Conservation (phyloP, 306 rosid species). For the Myrica gale region DNA sequence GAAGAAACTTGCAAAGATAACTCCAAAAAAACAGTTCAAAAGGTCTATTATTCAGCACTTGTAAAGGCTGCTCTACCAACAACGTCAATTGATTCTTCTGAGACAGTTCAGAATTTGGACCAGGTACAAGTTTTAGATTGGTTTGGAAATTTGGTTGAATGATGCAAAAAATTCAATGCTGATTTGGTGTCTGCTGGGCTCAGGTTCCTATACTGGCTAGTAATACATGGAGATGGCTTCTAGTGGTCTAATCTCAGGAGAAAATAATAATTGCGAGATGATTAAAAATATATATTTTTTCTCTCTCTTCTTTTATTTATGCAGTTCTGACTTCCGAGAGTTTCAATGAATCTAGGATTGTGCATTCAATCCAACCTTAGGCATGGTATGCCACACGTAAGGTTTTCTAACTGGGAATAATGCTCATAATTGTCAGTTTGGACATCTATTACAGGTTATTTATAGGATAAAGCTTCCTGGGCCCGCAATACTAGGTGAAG, state of each 20-base stretch:
- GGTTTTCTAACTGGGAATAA: neutral
- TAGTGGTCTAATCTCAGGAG: neutral
- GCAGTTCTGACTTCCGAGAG: neutral
- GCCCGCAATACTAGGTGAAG: conserved; percentile 89
- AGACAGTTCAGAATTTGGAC: conserved; percentile 69
- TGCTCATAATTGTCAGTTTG: conserved; percentile 24
- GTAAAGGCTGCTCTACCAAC: conserved; percentile 80
- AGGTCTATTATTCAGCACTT: conserved; percentile 84
- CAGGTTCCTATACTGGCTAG: neutral
- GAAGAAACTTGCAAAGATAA: conserved; percentile 69
- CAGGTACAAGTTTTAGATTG: conserved; percentile 58
- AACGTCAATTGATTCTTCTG: conserved; percentile 72
- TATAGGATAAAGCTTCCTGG: conserved; percentile 96
- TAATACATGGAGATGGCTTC: neutral
- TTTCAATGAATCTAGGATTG: neutral
- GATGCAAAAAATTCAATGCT: neutral
- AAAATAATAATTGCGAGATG: neutral
- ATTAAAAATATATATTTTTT: conserved; percentile 18
- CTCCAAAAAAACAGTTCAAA: conserved; percentile 53
- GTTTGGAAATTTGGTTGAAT: conserved; percentile 2
- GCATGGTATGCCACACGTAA: neutral
- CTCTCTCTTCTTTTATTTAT: neutral
- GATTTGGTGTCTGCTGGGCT: neutral
- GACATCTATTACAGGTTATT: conserved; percentile 55
- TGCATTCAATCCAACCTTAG: neutral